phyloP scores from a whole-genome alignment of 768 basidiomycete species.

The Trametes cinnabarina region DNA sequence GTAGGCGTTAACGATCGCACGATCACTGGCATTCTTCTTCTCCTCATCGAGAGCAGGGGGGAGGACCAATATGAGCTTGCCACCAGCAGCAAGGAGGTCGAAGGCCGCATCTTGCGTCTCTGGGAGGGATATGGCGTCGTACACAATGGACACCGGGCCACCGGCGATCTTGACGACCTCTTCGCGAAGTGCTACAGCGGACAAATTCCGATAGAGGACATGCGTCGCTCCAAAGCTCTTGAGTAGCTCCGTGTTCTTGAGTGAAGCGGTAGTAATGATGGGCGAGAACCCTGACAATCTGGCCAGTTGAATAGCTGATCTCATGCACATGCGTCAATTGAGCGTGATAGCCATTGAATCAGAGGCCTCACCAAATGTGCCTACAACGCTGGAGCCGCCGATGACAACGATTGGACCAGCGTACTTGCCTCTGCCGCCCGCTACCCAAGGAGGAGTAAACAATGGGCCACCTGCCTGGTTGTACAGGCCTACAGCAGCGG shows the following conservation, averaged over 20 bases:
- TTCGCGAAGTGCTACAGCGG: not conserved
- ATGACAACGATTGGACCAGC: constrained; percentile 28
- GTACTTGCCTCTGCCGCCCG: constrained; percentile 30
- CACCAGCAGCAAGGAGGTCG: constrained; percentile 22
- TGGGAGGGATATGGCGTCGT: constrained; percentile 20
- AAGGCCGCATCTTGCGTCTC: constrained; percentile 24
- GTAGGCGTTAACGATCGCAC: constrained; percentile 3
- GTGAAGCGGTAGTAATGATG: constrained; percentile 31
- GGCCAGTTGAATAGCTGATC: constrained; percentile 25
- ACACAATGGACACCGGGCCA: constrained; percentile 19
- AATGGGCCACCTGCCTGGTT: constrained; percentile 18
- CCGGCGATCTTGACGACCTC: constrained; percentile 21
- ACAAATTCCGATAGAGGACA: constrained; percentile 25
- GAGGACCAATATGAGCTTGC: constrained; percentile 16
- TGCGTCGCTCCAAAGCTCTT: constrained; percentile 24
- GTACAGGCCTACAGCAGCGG: constrained; percentile 15
- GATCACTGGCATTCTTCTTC: too few species aligned
- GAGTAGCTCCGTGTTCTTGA: constrained; percentile 21
- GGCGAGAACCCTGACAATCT: constrained; percentile 29
- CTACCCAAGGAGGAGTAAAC: constrained; percentile 28
- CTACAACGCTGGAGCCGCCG: too few species aligned
- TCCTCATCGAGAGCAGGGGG: not conserved
- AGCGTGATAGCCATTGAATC: constrained; percentile 24
- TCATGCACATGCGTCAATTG: constrained; percentile 15
- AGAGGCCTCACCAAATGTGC: too few species aligned